Evolutionary conservation across 2,329 filamentous ascomycete genomes (phyloP), one percentile per base, ranked within the genome.

Genomic region (Sarocladium strictum): DNA sequence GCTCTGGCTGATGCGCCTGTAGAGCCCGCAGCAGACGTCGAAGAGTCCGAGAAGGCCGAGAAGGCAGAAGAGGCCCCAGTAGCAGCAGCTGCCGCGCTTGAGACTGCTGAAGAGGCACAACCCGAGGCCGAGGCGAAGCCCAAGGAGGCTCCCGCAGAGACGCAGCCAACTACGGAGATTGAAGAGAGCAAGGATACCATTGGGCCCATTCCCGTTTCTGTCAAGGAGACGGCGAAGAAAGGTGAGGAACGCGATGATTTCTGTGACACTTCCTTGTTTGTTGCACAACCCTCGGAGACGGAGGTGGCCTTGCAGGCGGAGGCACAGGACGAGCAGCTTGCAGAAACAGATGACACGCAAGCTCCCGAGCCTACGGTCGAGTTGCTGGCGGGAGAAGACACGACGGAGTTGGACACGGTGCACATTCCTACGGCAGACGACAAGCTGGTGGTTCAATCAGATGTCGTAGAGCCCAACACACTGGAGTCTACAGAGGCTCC

Each of bases 181-280:
- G 65, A 66, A 29, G 68, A 74, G 62, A 68, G 64, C 55, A 72
- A 71, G 59, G 72, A 75, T 56, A 67, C 61, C 3, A 63, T 73
- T 57, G 69, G 67, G 26, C 69, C 69, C 24, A 73, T 73, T 56
- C 63, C 67, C 49, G 24, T 49, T 29, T 67, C 69, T 51, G 68
- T 69, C 57, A 70, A 66, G 59, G 56, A 61, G 53, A 64, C 60
- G 58, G 61, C 62, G 54, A 69, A 67, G 60, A 74, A 72, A 76
- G 73, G 73, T 76, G 69, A 76, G 73, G 66, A 69, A 62, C 58
- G 62, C 57, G 58, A 61, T 49, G 43, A 49, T 68, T 66, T 68
- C 63, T 62, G 66, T 67, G 63, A 72, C 71, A 65, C 66, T 52
- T 23, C 32, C 26, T 49, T 49, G 23, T 49, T 49, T 49, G 43